phyloP scores from a whole-genome alignment of 345 rosid genomes.

The Pistacia atlantica region DNA sequence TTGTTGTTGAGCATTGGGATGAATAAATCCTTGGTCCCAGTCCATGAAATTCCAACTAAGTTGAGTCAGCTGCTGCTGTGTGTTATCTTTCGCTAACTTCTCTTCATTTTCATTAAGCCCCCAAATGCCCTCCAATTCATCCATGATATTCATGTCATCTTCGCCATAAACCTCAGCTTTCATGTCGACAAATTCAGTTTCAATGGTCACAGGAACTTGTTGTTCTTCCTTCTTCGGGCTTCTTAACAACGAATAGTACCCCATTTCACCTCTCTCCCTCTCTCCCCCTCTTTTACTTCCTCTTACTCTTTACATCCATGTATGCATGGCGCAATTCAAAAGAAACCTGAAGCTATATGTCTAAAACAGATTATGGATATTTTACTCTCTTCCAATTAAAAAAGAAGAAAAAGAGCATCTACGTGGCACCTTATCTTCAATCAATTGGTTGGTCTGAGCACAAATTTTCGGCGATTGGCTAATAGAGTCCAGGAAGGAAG shows the following conservation, averaged over 20 bases:
- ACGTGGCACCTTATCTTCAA: slow-evolving; percentile 40
- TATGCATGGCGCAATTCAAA: slow-evolving; percentile 5
- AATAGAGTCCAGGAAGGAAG: slow-evolving; percentile 26
- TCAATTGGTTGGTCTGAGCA: slow-evolving; percentile 24
- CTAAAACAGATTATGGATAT: not conserved
- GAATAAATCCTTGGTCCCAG: slow-evolving; percentile 21
- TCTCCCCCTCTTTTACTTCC: slow-evolving; percentile 6
- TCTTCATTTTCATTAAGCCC: slow-evolving; percentile 33
- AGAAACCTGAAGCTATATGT: not conserved
- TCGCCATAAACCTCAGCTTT: not conserved
- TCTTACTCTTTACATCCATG: not conserved
- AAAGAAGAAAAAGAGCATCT: not conserved
- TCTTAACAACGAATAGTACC: slow-evolving; percentile 33
- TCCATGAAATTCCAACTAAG: slow-evolving; percentile 45
- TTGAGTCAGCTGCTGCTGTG: not conserved
- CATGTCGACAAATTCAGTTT: slow-evolving; percentile 10
- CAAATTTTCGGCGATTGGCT: slow-evolving; percentile 19
- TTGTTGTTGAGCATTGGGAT: too few relatives aligned
- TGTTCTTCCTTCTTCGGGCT: slow-evolving; percentile 50
- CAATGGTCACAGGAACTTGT: slow-evolving; percentile 27
- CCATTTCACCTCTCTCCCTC: slow-evolving; percentile 22
- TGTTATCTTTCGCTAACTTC: not conserved
- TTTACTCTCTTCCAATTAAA: not conserved
- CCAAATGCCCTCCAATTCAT: slow-evolving; percentile 35
- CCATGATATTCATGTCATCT: slow-evolving; percentile 25